These are phyloP conservation scores for Candida mesenterica DNA, from an alignment of 1,139 yeast species.

Conservation along the genomic window DNA sequence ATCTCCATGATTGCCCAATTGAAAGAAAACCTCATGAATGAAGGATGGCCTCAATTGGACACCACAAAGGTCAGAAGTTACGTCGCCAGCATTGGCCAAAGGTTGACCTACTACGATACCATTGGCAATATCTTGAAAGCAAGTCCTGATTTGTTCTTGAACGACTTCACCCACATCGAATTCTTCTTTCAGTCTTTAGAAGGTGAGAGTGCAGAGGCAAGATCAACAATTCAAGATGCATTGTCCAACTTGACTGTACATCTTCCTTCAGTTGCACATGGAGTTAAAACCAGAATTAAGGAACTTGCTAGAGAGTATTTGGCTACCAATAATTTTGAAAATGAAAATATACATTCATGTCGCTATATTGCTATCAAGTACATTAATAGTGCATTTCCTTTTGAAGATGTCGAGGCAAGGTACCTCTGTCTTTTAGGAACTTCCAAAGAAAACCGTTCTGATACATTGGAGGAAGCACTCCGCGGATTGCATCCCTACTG, in stretches of 20 bases:
- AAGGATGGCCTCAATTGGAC: slow-evolving; percentile 60
- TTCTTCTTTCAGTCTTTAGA: slow-evolving; percentile 74
- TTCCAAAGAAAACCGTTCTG: slow-evolving; percentile 57
- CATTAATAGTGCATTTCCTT: slow-evolving; percentile 63
- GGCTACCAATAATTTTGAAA: slow-evolving; percentile 15
- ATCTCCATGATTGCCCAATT: slow-evolving; percentile 49
- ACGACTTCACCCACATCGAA: slow-evolving; percentile 53
- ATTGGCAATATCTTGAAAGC: slow-evolving; percentile 63
- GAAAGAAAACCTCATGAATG: slow-evolving; percentile 48
- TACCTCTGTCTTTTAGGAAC: slow-evolving; percentile 67
- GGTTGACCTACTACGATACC: slow-evolving; percentile 74
- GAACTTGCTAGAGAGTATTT: slow-evolving; percentile 41
- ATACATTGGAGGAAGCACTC: slow-evolving; percentile 76
- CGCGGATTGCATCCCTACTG: slow-evolving; percentile 82
- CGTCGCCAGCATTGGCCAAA: slow-evolving; percentile 34
- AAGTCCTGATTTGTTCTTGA: slow-evolving; percentile 41
- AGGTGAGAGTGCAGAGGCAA: slow-evolving; percentile 60
- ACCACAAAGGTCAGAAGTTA: slow-evolving; percentile 29
- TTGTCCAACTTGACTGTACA: slow-evolving; percentile 58
- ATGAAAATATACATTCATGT: slow-evolving; percentile 35
- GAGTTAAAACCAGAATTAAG: slow-evolving; percentile 45
- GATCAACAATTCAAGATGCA: slow-evolving; percentile 71
- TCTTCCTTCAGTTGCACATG: slow-evolving; percentile 39
- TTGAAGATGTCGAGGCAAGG: slow-evolving; percentile 68
- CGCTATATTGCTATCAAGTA: slow-evolving; percentile 67